Evolutionary conservation across 805 yeast genomes (phyloP).

Genomic region (Kluyveromyces wickerhamii): DNA sequence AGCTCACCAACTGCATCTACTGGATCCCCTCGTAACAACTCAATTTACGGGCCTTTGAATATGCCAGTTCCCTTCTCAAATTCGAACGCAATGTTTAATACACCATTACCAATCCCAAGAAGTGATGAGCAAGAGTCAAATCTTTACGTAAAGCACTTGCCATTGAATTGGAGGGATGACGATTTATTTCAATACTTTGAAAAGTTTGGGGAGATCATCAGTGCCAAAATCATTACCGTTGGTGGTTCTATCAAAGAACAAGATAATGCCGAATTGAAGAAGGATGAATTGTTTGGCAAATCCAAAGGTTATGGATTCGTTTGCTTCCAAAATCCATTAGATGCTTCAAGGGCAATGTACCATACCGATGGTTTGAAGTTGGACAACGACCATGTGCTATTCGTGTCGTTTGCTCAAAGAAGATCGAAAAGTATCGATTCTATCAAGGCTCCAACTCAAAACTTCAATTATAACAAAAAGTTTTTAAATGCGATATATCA

Average conservation of each 20-base stretch:
- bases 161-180: conserved; percentile 46
- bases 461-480: conserved; percentile 17
- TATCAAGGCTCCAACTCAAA: neutral
- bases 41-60: neutral
- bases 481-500: conserved; percentile 21
- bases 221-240: conserved; percentile 48
- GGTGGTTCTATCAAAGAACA: conserved; percentile 22
- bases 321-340: conserved; percentile 56
- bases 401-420: conserved; percentile 68
- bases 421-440: conserved; percentile 13
- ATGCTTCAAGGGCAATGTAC: conserved; percentile 62
- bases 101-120: conserved; percentile 27
- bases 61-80: neutral
- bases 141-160: conserved; percentile 61
- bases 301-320: conserved; percentile 81
- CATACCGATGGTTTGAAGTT: conserved; percentile 33
- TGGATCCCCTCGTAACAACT: conserved; percentile 3
- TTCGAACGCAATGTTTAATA: conserved; percentile 2
- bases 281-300: conserved; percentile 15
- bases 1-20: neutral
- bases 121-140: conserved; percentile 59
- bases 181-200: conserved; percentile 39
- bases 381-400: conserved; percentile 46
- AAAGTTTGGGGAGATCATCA: conserved; percentile 43
- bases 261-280: conserved; percentile 6